Percentiles rank a stretch among this genome's conserved stretches.
These are phyloP conservation scores for Amanita phalloides DNA, from an alignment of 768 basidiomycete genomes.

Conservation along the genomic window DNA sequence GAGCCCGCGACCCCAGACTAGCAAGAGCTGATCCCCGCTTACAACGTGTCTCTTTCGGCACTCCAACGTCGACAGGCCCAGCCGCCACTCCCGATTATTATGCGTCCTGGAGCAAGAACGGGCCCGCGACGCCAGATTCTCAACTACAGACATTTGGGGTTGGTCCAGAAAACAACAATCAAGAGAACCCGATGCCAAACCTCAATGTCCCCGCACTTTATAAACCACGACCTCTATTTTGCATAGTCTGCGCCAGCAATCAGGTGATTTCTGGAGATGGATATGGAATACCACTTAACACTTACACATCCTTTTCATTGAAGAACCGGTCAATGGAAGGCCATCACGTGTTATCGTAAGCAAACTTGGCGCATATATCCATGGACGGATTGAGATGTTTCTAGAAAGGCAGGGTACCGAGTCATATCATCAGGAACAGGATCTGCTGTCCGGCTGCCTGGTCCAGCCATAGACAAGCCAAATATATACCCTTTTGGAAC, in stretches of 20 bases:
- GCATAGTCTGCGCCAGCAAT: conserved; percentile 99
- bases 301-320: neutral
- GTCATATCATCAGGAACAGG: conserved; percentile 96
- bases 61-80: conserved; percentile 26
- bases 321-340: conserved; percentile 99
- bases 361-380: conserved; percentile 9
- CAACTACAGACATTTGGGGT: neutral
- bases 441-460: conserved; percentile 92
- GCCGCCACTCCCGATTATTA: conserved; percentile 10
- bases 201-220: conserved; percentile 19
- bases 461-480: conserved; percentile 93
- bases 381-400: conserved; percentile 8
- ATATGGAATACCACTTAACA: neutral
- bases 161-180: neutral
- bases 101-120: conserved; percentile 19
- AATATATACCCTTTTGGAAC: conserved; percentile 97
- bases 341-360: conserved; percentile 81
- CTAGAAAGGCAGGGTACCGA: conserved; percentile 80
- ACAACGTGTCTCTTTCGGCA: conserved; percentile 33
- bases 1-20: conserved; percentile 19
- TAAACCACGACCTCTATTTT: conserved; percentile 77
- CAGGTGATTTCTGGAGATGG: conserved; percentile 43
- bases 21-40: conserved; percentile 59
- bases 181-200: neutral
- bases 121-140: conserved; percentile 4